These are phyloP conservation scores for Fusarium nanum DNA, from an alignment of 2,329 filamentous ascomycete species.

Conservation along the genomic window DNA sequence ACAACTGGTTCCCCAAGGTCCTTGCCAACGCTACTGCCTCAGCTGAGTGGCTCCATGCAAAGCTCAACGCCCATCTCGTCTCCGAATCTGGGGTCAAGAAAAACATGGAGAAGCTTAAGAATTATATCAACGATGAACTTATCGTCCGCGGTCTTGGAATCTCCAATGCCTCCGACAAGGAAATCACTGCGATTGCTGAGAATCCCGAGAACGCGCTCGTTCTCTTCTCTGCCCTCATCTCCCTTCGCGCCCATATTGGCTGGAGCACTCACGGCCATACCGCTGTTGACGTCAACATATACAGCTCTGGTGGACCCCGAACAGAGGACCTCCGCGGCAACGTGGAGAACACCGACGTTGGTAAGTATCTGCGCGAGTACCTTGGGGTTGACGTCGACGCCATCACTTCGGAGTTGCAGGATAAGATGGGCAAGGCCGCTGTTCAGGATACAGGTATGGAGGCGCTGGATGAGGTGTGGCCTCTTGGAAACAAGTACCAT, in stretches of 20 bases:
- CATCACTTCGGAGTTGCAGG: conserved; percentile 79
- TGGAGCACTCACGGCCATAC: conserved; percentile 96
- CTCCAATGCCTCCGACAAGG: conserved; percentile 74
- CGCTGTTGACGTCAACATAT: conserved; percentile 96
- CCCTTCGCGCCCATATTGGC: conserved; percentile 86
- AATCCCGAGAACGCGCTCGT: conserved; percentile 65
- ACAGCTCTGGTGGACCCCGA: conserved; percentile 77
- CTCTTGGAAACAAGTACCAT: conserved; percentile 27
- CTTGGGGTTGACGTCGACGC: conserved; percentile 81
- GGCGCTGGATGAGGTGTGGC: conserved; percentile 32
- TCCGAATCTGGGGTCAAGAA: conserved; percentile 48
- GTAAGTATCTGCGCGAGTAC: conserved; percentile 82
- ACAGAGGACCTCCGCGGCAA: conserved; percentile 80
- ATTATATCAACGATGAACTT: conserved; percentile 76
- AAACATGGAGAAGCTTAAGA: conserved; percentile 58
- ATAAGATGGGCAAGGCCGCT: conserved; percentile 56
- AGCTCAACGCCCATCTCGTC: conserved; percentile 71
- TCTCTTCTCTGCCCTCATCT: conserved; percentile 86
- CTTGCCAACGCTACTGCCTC: conserved; percentile 83
- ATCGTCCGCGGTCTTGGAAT: conserved; percentile 81
- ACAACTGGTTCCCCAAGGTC: conserved; percentile 83
- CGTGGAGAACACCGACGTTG: conserved; percentile 94
- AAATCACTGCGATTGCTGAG: conserved; percentile 74
- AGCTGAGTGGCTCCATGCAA: conserved; percentile 74
- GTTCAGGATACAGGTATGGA: conserved; percentile 25